Conservation (phyloP, 495 filamentous ascomycete species). For the Bathelium albidoporum region DNA sequence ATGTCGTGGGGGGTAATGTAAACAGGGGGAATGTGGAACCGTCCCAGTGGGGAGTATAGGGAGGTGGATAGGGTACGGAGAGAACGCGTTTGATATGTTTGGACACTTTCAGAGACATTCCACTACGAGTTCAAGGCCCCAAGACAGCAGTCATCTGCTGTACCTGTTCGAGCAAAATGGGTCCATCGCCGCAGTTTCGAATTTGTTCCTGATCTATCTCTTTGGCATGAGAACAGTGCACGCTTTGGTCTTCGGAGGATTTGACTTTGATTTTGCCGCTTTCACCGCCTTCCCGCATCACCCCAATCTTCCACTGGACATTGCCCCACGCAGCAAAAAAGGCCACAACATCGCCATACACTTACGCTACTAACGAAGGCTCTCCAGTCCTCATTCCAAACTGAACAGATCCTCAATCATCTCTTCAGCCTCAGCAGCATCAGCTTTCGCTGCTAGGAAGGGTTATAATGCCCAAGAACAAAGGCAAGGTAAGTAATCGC, state of each 20-base stretch:
- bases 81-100: not conserved
- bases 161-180: no score
- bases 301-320: not conserved
- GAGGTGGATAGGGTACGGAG: not conserved
- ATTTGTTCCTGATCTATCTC: no score
- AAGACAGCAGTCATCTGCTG: no score
- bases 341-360: not conserved
- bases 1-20: not conserved
- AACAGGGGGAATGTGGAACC: not conserved
- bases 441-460: not conserved
- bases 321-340: not conserved
- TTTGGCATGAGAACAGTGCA: no score
- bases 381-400: no score
- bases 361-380: not conserved
- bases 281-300: not conserved
- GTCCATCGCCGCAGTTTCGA: no score
- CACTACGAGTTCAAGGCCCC: no score
- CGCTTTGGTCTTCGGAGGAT: not conserved
- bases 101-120: not conserved
- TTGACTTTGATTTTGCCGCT: not conserved
- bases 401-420: no score
- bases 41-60: not conserved
- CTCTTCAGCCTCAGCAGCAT: not conserved
- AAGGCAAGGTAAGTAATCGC: constrained; percentile 85
- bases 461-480: constrained; percentile 87